A percentile compares a stretch with the other conserved stretches of the same genome.
phyloP scores from a whole-genome alignment of 1,139 yeast genomes.

The Saccharomyces pastorianus region DNA sequence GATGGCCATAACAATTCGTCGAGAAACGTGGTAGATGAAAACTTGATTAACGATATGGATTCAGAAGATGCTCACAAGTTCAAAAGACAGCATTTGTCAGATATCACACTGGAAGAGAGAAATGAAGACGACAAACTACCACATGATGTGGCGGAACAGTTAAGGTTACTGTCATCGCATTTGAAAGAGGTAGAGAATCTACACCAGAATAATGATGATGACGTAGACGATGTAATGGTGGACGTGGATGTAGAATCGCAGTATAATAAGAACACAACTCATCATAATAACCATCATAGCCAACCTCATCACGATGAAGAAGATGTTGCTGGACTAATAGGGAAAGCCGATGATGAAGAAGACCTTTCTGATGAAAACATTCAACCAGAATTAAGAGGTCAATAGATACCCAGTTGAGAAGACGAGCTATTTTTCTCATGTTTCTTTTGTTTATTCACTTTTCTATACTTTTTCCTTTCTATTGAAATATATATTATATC shows the following conservation, averaged over 20 bases:
- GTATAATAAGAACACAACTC: not conserved
- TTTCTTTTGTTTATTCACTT: not conserved
- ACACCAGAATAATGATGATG: constrained; percentile 9
- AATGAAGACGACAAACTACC: constrained; percentile 28
- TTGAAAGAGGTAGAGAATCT: constrained; percentile 29
- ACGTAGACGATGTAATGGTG: constrained; percentile 4
- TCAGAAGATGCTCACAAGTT: constrained; percentile 8
- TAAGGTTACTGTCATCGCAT: constrained; percentile 29
- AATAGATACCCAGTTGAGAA: constrained; percentile 10
- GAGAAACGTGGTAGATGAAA: constrained; percentile 5
- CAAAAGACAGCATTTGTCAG: not conserved
- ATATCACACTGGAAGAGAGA: constrained; percentile 15
- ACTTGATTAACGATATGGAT: constrained; percentile 8
- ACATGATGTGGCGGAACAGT: constrained; percentile 32
- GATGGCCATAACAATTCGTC: not conserved
- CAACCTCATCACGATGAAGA: not conserved
- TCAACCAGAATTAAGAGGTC: constrained; percentile 32
- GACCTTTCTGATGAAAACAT: constrained; percentile 28
- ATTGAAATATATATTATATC: constrained; percentile 1
- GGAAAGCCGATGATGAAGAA: constrained; percentile 3
- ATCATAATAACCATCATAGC: not conserved
- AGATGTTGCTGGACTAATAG: not conserved
- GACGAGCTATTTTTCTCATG: not conserved
- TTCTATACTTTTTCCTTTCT: not conserved
- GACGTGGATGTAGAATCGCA: constrained; percentile 1